phyloP scores from a whole-genome alignment of 2,329 filamentous ascomycete genomes.

The Diaporthe sp. region DNA sequence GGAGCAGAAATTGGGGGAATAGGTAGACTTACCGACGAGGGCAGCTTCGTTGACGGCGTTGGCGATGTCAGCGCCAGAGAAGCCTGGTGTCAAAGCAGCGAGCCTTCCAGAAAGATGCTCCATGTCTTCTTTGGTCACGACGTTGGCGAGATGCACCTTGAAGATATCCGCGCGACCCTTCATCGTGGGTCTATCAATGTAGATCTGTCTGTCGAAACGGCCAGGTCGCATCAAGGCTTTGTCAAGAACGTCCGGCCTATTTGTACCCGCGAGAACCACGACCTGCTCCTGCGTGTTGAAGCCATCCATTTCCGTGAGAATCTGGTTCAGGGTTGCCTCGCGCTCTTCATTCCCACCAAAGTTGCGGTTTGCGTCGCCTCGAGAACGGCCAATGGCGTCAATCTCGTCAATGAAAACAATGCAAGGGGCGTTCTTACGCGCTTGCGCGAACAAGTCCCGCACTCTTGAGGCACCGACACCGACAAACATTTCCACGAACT shows the following conservation, averaged over 20 bases:
- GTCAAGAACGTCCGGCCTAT: slow-evolving; percentile 93
- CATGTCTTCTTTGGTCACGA: slow-evolving; percentile 90
- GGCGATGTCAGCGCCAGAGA: slow-evolving; percentile 97
- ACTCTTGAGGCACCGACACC: slow-evolving; percentile 97
- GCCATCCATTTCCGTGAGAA: slow-evolving; percentile 98
- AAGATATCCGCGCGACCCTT: slow-evolving; percentile 97
- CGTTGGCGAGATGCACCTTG: slow-evolving; percentile 91
- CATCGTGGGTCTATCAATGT: slow-evolving; percentile 96
- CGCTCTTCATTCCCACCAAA: slow-evolving; percentile 97
- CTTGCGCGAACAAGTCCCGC: slow-evolving; percentile 92
- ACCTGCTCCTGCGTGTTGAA: slow-evolving; percentile 98
- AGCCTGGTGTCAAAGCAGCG: slow-evolving; percentile 92
- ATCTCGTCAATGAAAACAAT: slow-evolving; percentile 99
- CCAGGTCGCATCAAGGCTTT: slow-evolving; percentile 96
- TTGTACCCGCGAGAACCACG: slow-evolving; percentile 95
- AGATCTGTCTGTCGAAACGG: slow-evolving; percentile 96
- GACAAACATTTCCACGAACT: slow-evolving; percentile 99
- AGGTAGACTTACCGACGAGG: slow-evolving; percentile 78
- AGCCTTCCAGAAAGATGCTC: slow-evolving; percentile 90
- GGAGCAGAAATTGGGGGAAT: neutral
- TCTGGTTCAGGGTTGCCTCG: slow-evolving; percentile 97
- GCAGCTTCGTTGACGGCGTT: slow-evolving; percentile 99
- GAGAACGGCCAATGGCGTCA: slow-evolving; percentile 93
- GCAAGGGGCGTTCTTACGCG: slow-evolving; percentile 94
- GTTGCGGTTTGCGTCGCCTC: slow-evolving; percentile 76